Percentiles rank a stretch among this genome's conserved stretches.
Conservation (phyloP, 139 green algal species). For the Chlamydomonas incerta region DNA sequence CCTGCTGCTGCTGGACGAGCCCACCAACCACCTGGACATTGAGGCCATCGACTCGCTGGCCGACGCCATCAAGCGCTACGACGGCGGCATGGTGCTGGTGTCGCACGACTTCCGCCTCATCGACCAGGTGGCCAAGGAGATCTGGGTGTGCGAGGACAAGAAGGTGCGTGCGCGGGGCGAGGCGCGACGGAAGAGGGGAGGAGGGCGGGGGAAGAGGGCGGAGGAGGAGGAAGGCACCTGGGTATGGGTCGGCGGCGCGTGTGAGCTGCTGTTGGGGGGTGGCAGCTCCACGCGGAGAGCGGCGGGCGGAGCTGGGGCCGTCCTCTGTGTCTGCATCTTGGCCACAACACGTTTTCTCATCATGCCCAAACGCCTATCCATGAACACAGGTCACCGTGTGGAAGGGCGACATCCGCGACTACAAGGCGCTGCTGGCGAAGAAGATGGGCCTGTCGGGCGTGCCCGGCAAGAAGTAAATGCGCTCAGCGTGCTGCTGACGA, state of each 20-base stretch:
- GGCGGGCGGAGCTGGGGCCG: too few relatives aligned
- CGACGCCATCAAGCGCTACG: constrained; percentile 81
- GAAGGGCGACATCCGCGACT: constrained; percentile 86
- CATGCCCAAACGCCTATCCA: too few relatives aligned
- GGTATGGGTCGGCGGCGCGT: too few relatives aligned
- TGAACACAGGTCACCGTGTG: constrained; percentile 61
- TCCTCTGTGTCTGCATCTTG: too few relatives aligned
- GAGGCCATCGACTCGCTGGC: constrained; percentile 95
- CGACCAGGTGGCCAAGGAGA: constrained; percentile 81
- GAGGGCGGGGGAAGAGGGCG: not conserved
- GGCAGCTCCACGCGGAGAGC: too few relatives aligned
- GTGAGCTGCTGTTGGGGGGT: too few relatives aligned
- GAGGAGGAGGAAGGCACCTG: not conserved
- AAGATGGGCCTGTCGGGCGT: constrained; percentile 59
- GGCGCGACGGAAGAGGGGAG: not conserved
- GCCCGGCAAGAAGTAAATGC: constrained; percentile 15
- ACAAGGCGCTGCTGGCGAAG: constrained; percentile 67
- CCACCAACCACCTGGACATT: constrained; percentile 96
- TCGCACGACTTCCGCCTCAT: constrained; percentile 95
- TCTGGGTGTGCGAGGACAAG: constrained; percentile 85
- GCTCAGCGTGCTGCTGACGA: too few relatives aligned
- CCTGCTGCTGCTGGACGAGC: constrained; percentile 93
- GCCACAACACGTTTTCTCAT: too few relatives aligned
- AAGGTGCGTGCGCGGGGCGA: constrained; percentile 46
- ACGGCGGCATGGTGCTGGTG: constrained; percentile 94